Base-by-base conservation (phyloP, 2,329 filamentous ascomycete species). In the Metarhizium anisopliae region DNA sequence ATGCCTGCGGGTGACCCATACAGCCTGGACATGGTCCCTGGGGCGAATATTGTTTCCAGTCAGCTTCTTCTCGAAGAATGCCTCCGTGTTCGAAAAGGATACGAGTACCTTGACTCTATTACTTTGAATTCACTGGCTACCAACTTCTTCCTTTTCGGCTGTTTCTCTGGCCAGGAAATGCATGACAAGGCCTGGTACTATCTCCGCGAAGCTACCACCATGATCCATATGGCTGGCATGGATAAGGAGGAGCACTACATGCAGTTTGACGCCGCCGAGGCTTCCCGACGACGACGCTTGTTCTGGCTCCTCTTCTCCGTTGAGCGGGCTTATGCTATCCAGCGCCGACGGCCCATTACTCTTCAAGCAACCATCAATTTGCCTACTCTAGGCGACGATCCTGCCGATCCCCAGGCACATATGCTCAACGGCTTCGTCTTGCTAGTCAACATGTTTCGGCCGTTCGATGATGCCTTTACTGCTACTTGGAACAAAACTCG, bases 151-250 rank as follows among this genome's bases (percentile, higher is more conserved):
- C 68, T 93, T 30, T 91, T 89, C 63, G 86, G 82, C 42, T 86
- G 85, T 56, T 83, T 86, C 67, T 86, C 87, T 58, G 85, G 83
- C 42, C 73, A 89, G 50, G 86, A 90, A 59, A 77, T 85, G 67
- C 86, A 91, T 67, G 84, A 87, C 59, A 84, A 85, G 67, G 88
- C 87, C 1, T 93, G 89, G 88, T 91, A 85, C 65, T 84, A 90
- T 66, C 74, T 93, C 10, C 83, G 88, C 30, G 89, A 94, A 69
- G 86, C 87, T 6, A 86, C 84, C 2, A 91, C 88, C 6, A 76
- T 93, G 68, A 77, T 80, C 32, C 78, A 83, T 62, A 79, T 86
- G 62, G 69, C 75, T 32, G 77, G 77, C 54, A 80, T 86, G 80
- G 76, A 79, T 63, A 82, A 82, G 66, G 84, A 86, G 63, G 79